Base-by-base conservation (phyloP, 257 asterid species). In the Nicotiana attenuata region DNA sequence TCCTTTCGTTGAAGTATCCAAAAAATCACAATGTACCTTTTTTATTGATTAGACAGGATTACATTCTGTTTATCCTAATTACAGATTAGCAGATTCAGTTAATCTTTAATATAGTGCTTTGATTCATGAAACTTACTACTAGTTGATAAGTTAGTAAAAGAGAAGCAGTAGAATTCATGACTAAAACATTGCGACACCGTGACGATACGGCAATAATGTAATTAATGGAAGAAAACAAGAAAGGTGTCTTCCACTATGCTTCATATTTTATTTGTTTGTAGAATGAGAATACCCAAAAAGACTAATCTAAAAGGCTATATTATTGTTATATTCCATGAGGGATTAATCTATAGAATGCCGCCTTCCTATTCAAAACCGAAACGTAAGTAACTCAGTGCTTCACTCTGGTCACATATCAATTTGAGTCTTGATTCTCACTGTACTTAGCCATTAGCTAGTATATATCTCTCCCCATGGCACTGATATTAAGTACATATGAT, bases 181-280 rank as follows among this genome's bases (percentile, higher is more conserved):
- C 55, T 24, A 47, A 65, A 80, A 29, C 77, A 80, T 80, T 50
- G 64, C 83, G 63, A 52, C 38, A 28, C 20, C 28, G 77, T 80
- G 83, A 65, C 77, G 83, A 64, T 67, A 19, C 35, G 29, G n/a
- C 41, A 50, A 35, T 65, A 47, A 35, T 80, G 38, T 31, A 63
- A 33, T 61, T 64, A 26, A 64, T 80, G 65, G 83, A 55, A 10
- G 22, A 80, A 64, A 80, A 80, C 65, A 50, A 64, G 77, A 65
- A 80, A 65, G 83, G 63, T 80, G 78, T 80, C 63, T 65, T 65
- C 78, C 83, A 65, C 53, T 28, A 65, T 50, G 22, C 28, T 22
- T 53, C 77, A 73, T 75, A 75, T 50, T 65, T 80, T 64, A 17
- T 65, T 80, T 65, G 35, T 59, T 26, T 80, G 53, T 56, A 50